Evolutionary conservation across 192 early-diverging fungal genomes (phyloP), one percentile per base, ranked within the genome.

Genomic region (Obelidium mucronatum): DNA sequence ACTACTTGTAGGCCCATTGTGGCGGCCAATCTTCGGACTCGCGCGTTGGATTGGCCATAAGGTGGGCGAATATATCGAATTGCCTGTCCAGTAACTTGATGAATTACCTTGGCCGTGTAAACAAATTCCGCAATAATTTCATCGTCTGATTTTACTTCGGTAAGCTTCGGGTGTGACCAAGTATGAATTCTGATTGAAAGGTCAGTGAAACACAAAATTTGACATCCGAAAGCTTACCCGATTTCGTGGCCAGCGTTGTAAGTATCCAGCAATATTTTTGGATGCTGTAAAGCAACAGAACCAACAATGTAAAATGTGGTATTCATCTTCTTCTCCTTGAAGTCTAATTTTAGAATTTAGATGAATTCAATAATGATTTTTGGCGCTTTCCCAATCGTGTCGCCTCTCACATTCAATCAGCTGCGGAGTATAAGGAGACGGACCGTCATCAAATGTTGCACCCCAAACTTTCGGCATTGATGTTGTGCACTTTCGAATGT

Each of bases 121-220:
- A 86, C 85, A 26, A 94, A 66, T 76, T 93, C 91, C 60, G 88
- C 89, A 44, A n/a, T n/a, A n/a, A n/a, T n/a, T n/a, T n/a, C n/a
- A n/a, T n/a, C n/a, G n/a, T n/a, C n/a, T n/a, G n/a, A 91, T 75
- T 89, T 89, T 48, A 90, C 63, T 6, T 84, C 78, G 30, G 92
- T 92, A 2, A 87, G 59, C 2, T 80, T 78, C 30, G 76, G 70
- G 60, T 93, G 91, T n/a, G 87, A 78, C 87, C 89, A 90, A 2
- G 83, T 90, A 60, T 82, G 82, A 30, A 78, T 63, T 72, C 51
- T 64, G 28, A 30, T 59, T 26, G 19, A 59, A 19, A 24, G 5
- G 56, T 8, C 13, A 59, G 13, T 59, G 56, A 59, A 28, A 24
- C 19, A 8, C 13, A 59, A 24, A 13, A 59, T 59, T 8, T 30